Evolutionary conservation across 31 red algal genomes (phyloP), one percentile per base, ranked within the genome.

Genomic region (Odonthalia washingtoniensis): DNA sequence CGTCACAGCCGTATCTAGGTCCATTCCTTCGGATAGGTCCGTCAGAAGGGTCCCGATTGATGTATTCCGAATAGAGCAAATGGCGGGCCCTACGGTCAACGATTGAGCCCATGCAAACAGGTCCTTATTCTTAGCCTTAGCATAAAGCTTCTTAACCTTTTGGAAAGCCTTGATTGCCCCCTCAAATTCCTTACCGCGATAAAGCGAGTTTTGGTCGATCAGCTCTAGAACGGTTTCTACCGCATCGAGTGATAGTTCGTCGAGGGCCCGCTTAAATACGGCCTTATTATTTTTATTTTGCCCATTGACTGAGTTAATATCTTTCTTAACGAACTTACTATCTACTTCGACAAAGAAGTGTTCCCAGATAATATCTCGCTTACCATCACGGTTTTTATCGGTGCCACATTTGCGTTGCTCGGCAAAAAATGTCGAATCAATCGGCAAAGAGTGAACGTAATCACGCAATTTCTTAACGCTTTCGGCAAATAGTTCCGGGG

Each of bases 171-270:
- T 67, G 30, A 67, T 35, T 30, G 42, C 42, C 42, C 42, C 42
- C 42, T 44, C 42, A 67, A 33, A 35, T 67, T 67, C 64, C 64
- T 30, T 35, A 67, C 64, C 64, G 33, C 64, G 64, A 67, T 67
- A 67, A 30, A 67, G 64, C 33, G 64, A 30, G 33, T 67, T 35
- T 30, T 67, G 30, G 64, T 67, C 64, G 64, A 67, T 67, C 30
- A 67, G 64, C 33, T 67, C 30, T 67, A 67, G 64, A 67, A 67
- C 33, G 64, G 27, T 35, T 33, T 67, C 64, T 33, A 30, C 27
- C 27, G 64, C 64, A 35, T 33, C 30, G 33, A 35, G 27, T 67
- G 64, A 67, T 33, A 67, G 27, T 35, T 67, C 64, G 64, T 35
- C 64, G 33, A 67, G 64, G 33, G 30, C 64, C 27, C 64, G 64